Evolutionary conservation across 495 filamentous ascomycete species (phyloP).

Genomic region (Penicillium canariense): DNA sequence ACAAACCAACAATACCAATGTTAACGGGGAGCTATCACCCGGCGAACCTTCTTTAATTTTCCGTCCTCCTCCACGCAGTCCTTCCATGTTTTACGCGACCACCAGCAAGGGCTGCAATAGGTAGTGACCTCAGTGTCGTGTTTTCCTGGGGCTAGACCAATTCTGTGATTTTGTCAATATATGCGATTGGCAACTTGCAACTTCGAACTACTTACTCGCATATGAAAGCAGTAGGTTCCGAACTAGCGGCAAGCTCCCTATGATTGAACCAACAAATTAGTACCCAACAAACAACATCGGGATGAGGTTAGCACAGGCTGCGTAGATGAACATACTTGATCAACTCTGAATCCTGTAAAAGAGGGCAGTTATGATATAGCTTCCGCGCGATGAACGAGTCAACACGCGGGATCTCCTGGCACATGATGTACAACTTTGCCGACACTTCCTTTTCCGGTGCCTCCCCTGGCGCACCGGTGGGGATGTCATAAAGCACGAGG

Average conservation of each 20-base stretch:
- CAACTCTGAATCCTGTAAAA: background rate
- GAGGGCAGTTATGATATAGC: background rate
- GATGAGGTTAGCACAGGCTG: too few relatives aligned
- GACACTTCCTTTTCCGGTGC: background rate
- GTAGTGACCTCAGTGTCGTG: background rate
- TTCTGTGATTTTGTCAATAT: background rate
- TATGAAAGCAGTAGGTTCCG: background rate
- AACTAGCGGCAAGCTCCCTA: background rate
- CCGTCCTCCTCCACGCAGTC: background rate
- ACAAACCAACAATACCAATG: too few relatives aligned
- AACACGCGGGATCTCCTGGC: background rate
- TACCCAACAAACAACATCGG: background rate
- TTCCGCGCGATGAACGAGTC: background rate
- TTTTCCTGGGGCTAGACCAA: background rate
- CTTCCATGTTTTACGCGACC: background rate
- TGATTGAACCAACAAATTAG: background rate
- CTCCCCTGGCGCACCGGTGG: background rate
- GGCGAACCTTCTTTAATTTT: too few relatives aligned
- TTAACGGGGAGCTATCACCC: too few relatives aligned
- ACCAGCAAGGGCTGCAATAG: background rate
- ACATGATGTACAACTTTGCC: background rate
- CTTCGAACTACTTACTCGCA: background rate
- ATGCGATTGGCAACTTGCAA: background rate
- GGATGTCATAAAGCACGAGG: background rate
- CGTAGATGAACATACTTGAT: background rate